phyloP scores from a whole-genome alignment of 1,139 yeast genomes.

The Candida sp. region DNA sequence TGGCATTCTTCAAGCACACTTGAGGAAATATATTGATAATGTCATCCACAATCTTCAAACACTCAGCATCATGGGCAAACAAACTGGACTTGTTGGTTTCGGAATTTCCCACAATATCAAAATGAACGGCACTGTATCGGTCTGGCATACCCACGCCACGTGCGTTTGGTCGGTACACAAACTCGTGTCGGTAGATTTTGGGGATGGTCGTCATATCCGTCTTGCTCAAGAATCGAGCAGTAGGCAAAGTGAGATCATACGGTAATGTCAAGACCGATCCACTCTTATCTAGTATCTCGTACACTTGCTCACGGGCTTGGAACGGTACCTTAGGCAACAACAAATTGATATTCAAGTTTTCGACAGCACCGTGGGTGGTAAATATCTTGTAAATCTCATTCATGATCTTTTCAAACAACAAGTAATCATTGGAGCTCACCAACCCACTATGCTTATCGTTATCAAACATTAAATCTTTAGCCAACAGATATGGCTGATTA shows the following conservation, averaged over 20 bases:
- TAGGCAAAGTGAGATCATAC: constrained; percentile 86
- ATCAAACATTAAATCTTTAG: constrained; percentile 84
- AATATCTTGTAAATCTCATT: constrained; percentile 65
- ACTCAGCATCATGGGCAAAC: constrained; percentile 78
- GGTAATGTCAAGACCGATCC: constrained; percentile 91
- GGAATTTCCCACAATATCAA: constrained; percentile 69
- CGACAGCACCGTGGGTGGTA: constrained; percentile 85
- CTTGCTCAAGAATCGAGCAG: constrained; percentile 83
- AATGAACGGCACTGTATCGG: constrained; percentile 80
- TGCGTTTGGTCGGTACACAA: constrained; percentile 73
- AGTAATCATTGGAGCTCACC: constrained; percentile 36
- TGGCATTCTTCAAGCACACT: constrained; percentile 52
- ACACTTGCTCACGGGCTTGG: constrained; percentile 67
- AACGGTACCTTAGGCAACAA: constrained; percentile 84
- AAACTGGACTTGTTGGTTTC: constrained; percentile 33
- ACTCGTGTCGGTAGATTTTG: constrained; percentile 76
- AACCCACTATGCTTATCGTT: constrained; percentile 23
- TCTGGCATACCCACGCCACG: constrained; percentile 67
- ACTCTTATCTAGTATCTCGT: constrained; percentile 80
- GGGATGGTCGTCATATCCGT: constrained; percentile 50
- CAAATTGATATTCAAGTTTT: constrained; percentile 54
- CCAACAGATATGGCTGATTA: constrained; percentile 80
- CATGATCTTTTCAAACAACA: constrained; percentile 54
- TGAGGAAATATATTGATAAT: constrained; percentile 61
- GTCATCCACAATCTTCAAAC: constrained; percentile 81